These are phyloP conservation scores for Vachellia collinsii DNA, from an alignment of 306 rosid species.

Conservation along the genomic window DNA sequence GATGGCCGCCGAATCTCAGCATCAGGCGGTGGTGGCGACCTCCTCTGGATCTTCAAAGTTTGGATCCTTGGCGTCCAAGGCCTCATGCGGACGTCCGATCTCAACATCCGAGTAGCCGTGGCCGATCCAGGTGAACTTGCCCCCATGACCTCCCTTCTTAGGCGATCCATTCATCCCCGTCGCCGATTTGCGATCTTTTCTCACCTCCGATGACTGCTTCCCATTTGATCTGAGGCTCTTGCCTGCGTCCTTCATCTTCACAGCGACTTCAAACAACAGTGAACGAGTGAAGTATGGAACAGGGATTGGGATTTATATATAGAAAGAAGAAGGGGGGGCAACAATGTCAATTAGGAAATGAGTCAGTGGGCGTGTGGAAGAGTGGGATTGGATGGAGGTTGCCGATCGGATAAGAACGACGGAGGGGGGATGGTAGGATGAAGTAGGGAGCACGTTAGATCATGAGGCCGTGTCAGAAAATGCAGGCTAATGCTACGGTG, in stretches of 20 bases:
- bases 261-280: too few relatives aligned
- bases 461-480: neutral
- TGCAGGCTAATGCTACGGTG: neutral
- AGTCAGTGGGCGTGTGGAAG: slow-evolving; percentile 18
- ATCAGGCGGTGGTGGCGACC: slow-evolving; percentile 47
- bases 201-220: slow-evolving; percentile 47
- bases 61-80: slow-evolving; percentile 70
- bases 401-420: slow-evolving; percentile 41
- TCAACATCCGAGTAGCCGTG: slow-evolving; percentile 53
- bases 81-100: slow-evolving; percentile 49
- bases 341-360: neutral
- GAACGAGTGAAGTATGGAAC: too few relatives aligned
- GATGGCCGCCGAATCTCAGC: neutral
- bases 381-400: slow-evolving; percentile 16
- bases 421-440: neutral
- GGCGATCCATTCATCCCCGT: slow-evolving; percentile 89
- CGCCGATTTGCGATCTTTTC: slow-evolving; percentile 77
- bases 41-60: slow-evolving; percentile 79
- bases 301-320: neutral
- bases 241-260: slow-evolving; percentile 67
- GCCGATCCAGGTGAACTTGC: slow-evolving; percentile 91
- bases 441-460: slow-evolving; percentile 22
- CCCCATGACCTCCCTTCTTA: slow-evolving; percentile 94
- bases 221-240: slow-evolving; percentile 58
- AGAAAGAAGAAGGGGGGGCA: slow-evolving; percentile 29